Base-by-base conservation (phyloP, 106 monocot species). In the Dendrobium catenatum region DNA sequence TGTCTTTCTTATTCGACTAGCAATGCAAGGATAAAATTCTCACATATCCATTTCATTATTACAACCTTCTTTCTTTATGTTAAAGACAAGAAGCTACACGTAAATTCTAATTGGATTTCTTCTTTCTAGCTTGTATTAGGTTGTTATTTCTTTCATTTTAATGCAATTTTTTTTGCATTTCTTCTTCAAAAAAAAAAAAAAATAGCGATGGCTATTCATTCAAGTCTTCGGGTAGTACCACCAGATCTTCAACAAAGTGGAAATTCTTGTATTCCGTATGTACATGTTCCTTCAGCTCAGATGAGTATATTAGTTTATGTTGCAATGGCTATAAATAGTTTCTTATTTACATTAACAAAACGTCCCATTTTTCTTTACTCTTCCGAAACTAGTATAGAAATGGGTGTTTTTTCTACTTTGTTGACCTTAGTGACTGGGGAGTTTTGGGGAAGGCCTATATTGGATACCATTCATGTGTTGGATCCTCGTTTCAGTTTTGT, bases 161-260 rank as follows among this genome's bases (percentile, higher is more conserved):
- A 31, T 31, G 31, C 31, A 31, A 31, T 31, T 31, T 31, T 31
- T 31, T 31, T 31, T 31, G 1, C 31, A 31, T 31, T 31, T 31
- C 31, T 31, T 31, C 31, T 26, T 26, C 26, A 26, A 26, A 26
- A 31, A 31, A 31, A 31, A 31, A 31, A 31, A 31, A 31, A 31
- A 31, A 31, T 31, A 1, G 31, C 31, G 31, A 31, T 31, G 1
- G 31, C 31, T 31, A 31, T 31, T 31, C 31, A 31, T 31, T 31
- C 31, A 31, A 31, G 31, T 31, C 1, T 31, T 31, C 31, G 67
- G 66, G 82, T 82, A 82, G 82, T 43, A 82, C 67, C 82, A 82
- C 77, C 77, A 77, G 77, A 82, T 82, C 66, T 82, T 82, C 82
- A 82, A 77, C 47, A 77, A 77, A 67, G 67, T 82, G 77, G 77